Evolutionary conservation across 2,329 filamentous ascomycete genomes (phyloP), one percentile per base, ranked within the genome.

Genomic region (Fusarium proliferatum): DNA sequence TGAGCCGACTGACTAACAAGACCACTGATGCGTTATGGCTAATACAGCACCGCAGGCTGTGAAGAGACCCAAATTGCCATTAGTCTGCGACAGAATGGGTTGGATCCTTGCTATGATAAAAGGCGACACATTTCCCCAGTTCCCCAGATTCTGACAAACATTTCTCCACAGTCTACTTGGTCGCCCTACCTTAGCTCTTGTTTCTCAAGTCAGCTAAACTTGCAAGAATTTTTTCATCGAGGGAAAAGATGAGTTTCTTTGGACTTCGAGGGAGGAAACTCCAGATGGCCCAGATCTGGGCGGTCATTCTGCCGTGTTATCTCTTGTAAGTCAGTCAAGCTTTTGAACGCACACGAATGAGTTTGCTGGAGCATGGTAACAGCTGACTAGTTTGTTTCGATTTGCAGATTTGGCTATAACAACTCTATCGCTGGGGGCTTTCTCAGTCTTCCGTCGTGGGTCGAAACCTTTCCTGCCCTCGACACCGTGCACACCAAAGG

Each of bases 241-340:
- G 3, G 8, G 8, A 9, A 13, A 49, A 51, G 16, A 61, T 64
- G 56, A 6, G 9, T 52, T 52, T 64, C 56, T 39, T 45, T n/a
- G 15, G 33, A 4, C 17, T 64, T 21, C 61, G 45, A 34, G 56
- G 61, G 17, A 61, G 30, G 9, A 61, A 38, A 33, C 45, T 64
- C 9, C 56, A 61, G 13, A 61, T 61, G 21, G 61, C 56, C 4
- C 61, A 64, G 45, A 64, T 64, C 16, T 61, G 56, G 61, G 45
- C 45, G 0, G 61, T 64, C 16, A 61, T 64, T 16, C 16, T 64
- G 21, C 56, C 61, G 1, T 61, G 61, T 4, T 64, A 64, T 34
- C 33, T 64, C 9, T 26, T 64, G 56, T 61, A 39, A 33, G 61
- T 46, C 9, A 3, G 4, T 21, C 21, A n/a, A 5, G 7, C 7